A percentile compares a stretch with the other conserved stretches of the same genome.
These are phyloP conservation scores for Maudiozyma serrabonitensis DNA, from an alignment of 805 yeast genomes.

Conservation along the genomic window DNA sequence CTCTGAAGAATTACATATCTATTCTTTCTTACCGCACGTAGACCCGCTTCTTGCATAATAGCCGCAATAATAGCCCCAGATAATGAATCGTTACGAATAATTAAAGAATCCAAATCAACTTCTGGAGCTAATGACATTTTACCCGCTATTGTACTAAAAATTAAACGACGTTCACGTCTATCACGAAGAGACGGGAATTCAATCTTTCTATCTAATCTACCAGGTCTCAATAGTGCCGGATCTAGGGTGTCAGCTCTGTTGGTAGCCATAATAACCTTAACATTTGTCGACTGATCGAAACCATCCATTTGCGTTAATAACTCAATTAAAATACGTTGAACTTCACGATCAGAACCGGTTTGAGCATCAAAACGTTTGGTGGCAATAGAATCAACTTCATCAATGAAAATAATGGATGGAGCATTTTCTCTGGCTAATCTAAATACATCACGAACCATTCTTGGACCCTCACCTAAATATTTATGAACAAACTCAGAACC, in stretches of 20 bases:
- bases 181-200: slow-evolving; percentile 95
- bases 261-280: slow-evolving; percentile 98
- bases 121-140: slow-evolving; percentile 98
- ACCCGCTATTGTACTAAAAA: slow-evolving; percentile 91
- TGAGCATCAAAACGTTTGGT: slow-evolving; percentile 99
- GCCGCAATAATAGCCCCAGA: slow-evolving; percentile 98
- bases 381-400: slow-evolving; percentile 98
- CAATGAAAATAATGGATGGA: slow-evolving; percentile 94
- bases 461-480: slow-evolving; percentile 97
- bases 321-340: slow-evolving; percentile 93
- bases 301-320: slow-evolving; percentile 98
- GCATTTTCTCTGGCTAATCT: slow-evolving; percentile 95
- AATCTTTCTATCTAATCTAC: slow-evolving; percentile 95
- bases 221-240: slow-evolving; percentile 97
- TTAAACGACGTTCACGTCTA: slow-evolving; percentile 94
- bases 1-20: slow-evolving; percentile 92
- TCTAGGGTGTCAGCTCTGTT: slow-evolving; percentile 98
- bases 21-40: slow-evolving; percentile 96
- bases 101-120: slow-evolving; percentile 88
- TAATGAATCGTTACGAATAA: slow-evolving; percentile 90
- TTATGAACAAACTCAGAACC: slow-evolving; percentile 98
- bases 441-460: slow-evolving; percentile 98
- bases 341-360: slow-evolving; percentile 99
- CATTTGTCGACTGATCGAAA: slow-evolving; percentile 89
- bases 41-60: slow-evolving; percentile 99